A percentile compares a stretch with the other conserved stretches of the same genome.
Evolutionary conservation across 164 flowering plant genomes (phyloP).

Genomic region (Nymphaea colorata): DNA sequence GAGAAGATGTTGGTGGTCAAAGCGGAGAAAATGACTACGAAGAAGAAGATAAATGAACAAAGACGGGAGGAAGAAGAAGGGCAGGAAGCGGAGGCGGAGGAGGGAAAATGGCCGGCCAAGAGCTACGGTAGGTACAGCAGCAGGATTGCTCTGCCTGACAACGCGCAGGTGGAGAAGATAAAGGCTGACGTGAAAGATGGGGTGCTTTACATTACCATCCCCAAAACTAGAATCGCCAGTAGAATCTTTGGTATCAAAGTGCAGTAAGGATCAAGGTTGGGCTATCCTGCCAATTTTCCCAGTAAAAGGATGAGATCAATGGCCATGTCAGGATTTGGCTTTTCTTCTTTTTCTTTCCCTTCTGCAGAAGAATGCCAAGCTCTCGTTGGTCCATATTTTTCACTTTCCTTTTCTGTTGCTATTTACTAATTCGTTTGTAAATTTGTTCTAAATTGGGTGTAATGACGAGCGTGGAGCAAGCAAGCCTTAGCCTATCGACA

Average conservation of each 20-base stretch:
- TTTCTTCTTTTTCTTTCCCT: too few species aligned
- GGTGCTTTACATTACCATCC: conserved; percentile 60
- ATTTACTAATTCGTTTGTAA: too few species aligned
- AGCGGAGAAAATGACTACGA: conserved; percentile 35
- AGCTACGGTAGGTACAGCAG: conserved; percentile 58
- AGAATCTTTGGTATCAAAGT: conserved; percentile 54
- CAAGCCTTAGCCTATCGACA: too few species aligned
- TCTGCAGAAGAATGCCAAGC: too few species aligned
- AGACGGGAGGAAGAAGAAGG: conserved; percentile 4
- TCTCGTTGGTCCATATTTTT: too few species aligned
- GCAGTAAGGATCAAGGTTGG: conserved; percentile 11
- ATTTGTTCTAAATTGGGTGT: too few species aligned
- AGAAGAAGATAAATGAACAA: conserved; percentile 3
- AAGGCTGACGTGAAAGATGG: conserved; percentile 79
- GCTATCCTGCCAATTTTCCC: too few species aligned
- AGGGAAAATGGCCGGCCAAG: conserved; percentile 52
- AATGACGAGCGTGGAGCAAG: too few species aligned
- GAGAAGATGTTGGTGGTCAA: conserved; percentile 72
- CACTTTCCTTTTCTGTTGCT: too few species aligned
- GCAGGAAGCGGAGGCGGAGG: conserved; percentile 8
- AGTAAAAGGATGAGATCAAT: too few species aligned
- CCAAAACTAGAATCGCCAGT: conserved; percentile 28
- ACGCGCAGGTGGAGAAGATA: conserved; percentile 60
- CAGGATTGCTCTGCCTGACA: conserved; percentile 74
- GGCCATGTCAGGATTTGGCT: too few species aligned